Evolutionary conservation across 495 filamentous ascomycete species (phyloP).

Genomic region (Amniculicola lignicola): DNA sequence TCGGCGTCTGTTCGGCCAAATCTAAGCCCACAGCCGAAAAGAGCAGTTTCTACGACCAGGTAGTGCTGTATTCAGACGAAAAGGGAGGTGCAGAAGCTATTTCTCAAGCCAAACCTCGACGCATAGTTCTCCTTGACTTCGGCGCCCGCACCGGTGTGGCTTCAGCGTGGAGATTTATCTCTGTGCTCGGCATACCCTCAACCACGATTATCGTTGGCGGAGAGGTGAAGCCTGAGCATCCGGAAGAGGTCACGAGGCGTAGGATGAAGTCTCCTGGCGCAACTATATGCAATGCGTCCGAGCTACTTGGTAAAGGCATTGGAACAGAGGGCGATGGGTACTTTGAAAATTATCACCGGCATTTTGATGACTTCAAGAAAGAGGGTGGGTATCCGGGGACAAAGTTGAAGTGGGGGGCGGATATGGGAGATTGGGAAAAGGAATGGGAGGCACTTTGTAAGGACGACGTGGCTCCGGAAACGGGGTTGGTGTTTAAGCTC

Average conservation of each 20-base stretch:
- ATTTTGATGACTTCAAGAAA: conserved; percentile 24
- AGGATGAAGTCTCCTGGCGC: conserved; percentile 28
- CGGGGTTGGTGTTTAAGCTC: conserved; percentile 15
- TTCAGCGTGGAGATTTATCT: conserved; percentile 42
- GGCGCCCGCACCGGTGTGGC: conserved; percentile 47
- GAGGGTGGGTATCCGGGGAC: conserved; percentile 24
- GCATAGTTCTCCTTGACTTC: conserved; percentile 53
- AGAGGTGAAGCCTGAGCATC: conserved; percentile 42
- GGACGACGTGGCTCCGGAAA: conserved; percentile 16
- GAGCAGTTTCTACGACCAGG: conserved; percentile 27
- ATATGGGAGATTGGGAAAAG: conserved; percentile 27
- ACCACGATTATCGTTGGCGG: conserved; percentile 44
- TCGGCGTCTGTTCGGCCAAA: conserved; percentile 24
- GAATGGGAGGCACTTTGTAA: conserved; percentile 32
- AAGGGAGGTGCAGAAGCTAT: conserved; percentile 13
- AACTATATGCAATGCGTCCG: conserved; percentile 47
- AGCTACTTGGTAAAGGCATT: conserved; percentile 41
- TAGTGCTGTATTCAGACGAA: conserved; percentile 33
- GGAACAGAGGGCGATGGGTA: conserved; percentile 55
- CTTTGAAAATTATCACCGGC: conserved; percentile 57
- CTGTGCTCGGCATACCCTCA: conserved; percentile 22
- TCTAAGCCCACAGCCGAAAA: conserved; percentile 1
- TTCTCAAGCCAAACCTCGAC: conserved; percentile 25
- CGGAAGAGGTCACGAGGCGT: conserved; percentile 28
- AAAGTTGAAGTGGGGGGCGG: conserved; percentile 25